Percentiles rank a stretch among this genome's conserved stretches.
Evolutionary conservation across 108 stramenopile species (phyloP).

Genomic region (Conticribra weissflogii): DNA sequence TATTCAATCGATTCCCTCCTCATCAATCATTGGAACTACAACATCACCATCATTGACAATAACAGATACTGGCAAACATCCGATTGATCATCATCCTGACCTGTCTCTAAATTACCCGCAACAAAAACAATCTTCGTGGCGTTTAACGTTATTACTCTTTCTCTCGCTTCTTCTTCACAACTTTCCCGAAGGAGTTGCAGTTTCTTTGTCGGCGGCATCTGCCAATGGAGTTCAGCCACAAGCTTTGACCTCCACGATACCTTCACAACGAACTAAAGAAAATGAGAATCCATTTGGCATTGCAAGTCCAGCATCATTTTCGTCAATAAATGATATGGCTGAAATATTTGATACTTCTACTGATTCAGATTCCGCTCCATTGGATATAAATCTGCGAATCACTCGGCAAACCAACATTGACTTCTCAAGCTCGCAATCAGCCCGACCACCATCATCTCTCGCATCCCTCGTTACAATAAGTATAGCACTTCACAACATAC

Average conservation of each 20-base stretch:
- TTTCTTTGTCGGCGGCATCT: conserved; percentile 22
- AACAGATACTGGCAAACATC: background rate
- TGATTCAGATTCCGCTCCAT: no score
- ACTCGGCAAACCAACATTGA: no score
- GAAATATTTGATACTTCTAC: no score
- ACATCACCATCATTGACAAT: no score
- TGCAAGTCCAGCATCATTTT: background rate
- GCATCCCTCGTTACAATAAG: conserved; percentile 18
- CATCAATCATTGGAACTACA: no score
- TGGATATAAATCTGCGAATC: no score
- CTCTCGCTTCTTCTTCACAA: conserved; percentile 28
- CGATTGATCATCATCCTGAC: background rate
- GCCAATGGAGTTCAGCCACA: background rate
- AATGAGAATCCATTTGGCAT: conserved; percentile 1
- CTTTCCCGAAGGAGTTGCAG: conserved; percentile 29
- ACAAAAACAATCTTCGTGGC: conserved; percentile 28
- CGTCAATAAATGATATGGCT: no score
- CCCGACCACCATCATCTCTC: conserved; percentile 3
- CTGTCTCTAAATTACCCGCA: no score
- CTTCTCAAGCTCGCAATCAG: background rate
- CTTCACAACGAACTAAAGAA: background rate
- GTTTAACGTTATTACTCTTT: conserved; percentile 23
- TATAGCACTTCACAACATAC: conserved; percentile 29
- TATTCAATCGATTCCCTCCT: no score
- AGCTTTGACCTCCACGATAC: background rate